These are phyloP conservation scores for Inonotus hispidus DNA, from an alignment of 1,284 basidiomycete genomes.

Conservation along the genomic window DNA sequence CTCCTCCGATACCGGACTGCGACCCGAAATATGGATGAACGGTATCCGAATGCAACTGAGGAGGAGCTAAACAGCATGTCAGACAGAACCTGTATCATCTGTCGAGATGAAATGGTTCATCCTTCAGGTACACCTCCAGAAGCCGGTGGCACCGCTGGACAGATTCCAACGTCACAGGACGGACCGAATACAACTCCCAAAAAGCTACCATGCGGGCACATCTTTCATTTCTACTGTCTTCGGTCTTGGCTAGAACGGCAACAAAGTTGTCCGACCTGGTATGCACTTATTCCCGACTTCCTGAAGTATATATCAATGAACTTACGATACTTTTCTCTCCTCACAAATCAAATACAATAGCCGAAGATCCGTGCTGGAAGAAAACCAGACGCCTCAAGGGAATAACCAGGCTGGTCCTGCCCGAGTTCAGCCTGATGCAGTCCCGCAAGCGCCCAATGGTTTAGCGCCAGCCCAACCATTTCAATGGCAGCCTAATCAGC, in stretches of 20 bases:
- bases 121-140: constrained; percentile 31
- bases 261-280: constrained; percentile 96
- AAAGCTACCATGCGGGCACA: constrained; percentile 92
- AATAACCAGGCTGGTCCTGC: constrained; percentile 9
- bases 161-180: constrained; percentile 34
- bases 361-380: constrained; percentile 81
- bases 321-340: background rate
- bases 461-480: background rate
- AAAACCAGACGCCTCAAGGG: constrained; percentile 15
- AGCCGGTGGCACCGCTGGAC: constrained; percentile 20
- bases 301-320: background rate
- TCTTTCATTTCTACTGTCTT: constrained; percentile 98
- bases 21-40: constrained; percentile 93
- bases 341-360: constrained; percentile 33
- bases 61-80: constrained; percentile 77
- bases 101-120: constrained; percentile 91
- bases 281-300: constrained; percentile 26
- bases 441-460: constrained; percentile 1
- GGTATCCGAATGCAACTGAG: constrained; percentile 91
- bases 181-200: constrained; percentile 95
- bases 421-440: constrained; percentile 4
- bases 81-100: constrained; percentile 96
- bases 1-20: constrained; percentile 90
- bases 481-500: constrained; percentile 12
- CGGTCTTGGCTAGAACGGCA: constrained; percentile 97